Base-by-base conservation (phyloP, 768 basidiomycete genomes). In the Mycena pura region DNA sequence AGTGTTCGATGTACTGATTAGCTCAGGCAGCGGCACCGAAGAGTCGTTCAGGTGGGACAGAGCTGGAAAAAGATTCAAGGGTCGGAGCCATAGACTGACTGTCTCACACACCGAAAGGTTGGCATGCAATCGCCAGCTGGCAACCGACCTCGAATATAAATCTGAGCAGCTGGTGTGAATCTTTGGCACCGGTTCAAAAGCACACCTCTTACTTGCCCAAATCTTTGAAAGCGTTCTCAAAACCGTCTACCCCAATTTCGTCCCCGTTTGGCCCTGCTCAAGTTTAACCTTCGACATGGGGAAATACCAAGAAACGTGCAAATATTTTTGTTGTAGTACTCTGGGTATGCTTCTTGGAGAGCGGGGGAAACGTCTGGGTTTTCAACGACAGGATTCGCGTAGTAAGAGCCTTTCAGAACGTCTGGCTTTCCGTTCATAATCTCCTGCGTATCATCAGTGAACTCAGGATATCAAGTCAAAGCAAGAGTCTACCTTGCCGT, bases 341-440 rank as follows among this genome's bases (percentile, higher is more conserved):
- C 93, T 3, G 88, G 90, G 74, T 93, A 87, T 27, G 79, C 76
- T 15, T 75, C 70, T 50, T 78, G 81, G 39, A 89, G 82, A 32
- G 78, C 82, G 3, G 79, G 72, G 14, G 87, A 72, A 3, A 93
- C 90, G n/a, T 81, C 76, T 0, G 90, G 85, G 27, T 72, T 64
- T 55, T 95, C 94, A 0, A 88, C 69, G 24, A 89, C 74, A 9
- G 95, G 94, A 68, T 91, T 95, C 60, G 94, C 95, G 72, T 99
- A 99, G 77, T 88, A 99, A 0, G 92, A 95, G 3, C 96, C 96
- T 73, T 98, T 99, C 68, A 96, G 78, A 3, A 83, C 79, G 72
- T 98, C 95, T 65, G 90, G 92, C 67, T 86, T 89, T 28, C 96
- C 96, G 69, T 98, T 98, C 95, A 98, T 97, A 44, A 96, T 86